Conservation (phyloP, 768 basidiomycete species). For the Pulveroboletus sp. region DNA sequence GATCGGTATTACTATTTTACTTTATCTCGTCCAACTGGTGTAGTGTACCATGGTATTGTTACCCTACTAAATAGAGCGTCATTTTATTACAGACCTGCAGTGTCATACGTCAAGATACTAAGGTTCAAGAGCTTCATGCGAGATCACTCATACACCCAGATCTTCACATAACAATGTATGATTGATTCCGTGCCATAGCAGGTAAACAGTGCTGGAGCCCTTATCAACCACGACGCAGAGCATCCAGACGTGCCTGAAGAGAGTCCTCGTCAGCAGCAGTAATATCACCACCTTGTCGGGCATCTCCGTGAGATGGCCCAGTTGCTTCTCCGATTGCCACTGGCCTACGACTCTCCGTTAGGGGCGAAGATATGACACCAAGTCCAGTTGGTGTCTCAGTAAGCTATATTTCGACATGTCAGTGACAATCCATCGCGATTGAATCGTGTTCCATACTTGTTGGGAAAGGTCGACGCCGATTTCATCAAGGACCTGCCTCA, state of each 20-base stretch:
- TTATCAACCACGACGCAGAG: conserved; percentile 74
- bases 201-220: conserved; percentile 1
- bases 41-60: no score
- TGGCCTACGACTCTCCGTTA: conserved; percentile 66
- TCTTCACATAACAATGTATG: conserved; percentile 3
- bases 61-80: no score
- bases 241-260: conserved; percentile 90
- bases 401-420: conserved; percentile 48
- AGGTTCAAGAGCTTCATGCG: no score
- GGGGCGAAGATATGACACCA: conserved; percentile 54
- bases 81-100: no score
- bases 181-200: conserved; percentile 6
- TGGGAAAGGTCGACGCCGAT: conserved; percentile 92
- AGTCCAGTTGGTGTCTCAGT: conserved; percentile 80
- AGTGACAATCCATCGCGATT: not conserved
- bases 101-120: no score
- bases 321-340: conserved; percentile 78
- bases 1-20: not conserved
- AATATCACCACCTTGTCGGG: conserved; percentile 38
- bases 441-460: conserved; percentile 45
- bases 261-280: conserved; percentile 81
- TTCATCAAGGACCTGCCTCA: conserved; percentile 95
- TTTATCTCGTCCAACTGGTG: no score
- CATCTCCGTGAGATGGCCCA: conserved; percentile 33
- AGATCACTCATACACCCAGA: not conserved